Evolutionary conservation across 192 early-diverging fungal genomes (phyloP), one percentile per base, ranked within the genome.

Genomic region (Geranomyces michiganensis): DNA sequence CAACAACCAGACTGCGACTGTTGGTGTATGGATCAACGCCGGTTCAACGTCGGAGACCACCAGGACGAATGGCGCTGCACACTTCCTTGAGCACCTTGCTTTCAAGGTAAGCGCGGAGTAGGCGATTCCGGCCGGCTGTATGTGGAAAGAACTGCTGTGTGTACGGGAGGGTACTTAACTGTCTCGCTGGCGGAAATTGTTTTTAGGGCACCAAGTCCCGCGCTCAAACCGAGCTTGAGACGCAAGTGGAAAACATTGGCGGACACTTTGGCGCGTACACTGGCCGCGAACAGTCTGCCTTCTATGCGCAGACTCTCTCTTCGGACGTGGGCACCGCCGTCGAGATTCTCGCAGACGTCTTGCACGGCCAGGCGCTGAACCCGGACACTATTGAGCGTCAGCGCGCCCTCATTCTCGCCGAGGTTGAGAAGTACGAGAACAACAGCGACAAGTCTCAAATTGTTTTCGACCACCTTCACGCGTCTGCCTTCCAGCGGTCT

Each of bases 61-160:
- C 70, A 81, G 82, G 66, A 94, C 93, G 85, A 99, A 99, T 70
- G 96, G 96, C 33, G 87, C 93, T 36, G 96, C 96, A 22, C 96
- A 99, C 82, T 99, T 99, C 74, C 81, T 99, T 59, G 96, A 99
- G 79, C 96, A 99, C 81, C 97, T 99, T 95, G 92, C 96, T n/a
- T 99, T 97, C 89, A 99, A 99, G 87, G 92, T 92, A 79, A 51
- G 71, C 27, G 30, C 19, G 58, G 58, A n/a, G 14, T 27, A 8
- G 51, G 15, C 19, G 10, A 41, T 41, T 41, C 3, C 3, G 3
- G 36, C 36, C 3, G 36, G 36, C 5, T 41, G 3, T 10, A 7
- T 41, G 36, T 41, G 36, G 36, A 3, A 10, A 10, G 10, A 41
- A 41, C 36, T 3, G 10, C 10, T 7, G 36, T 3, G 5, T 10